phyloP scores from a whole-genome alignment of 306 rosid species.

The Cotoneaster glaucophyllus region DNA sequence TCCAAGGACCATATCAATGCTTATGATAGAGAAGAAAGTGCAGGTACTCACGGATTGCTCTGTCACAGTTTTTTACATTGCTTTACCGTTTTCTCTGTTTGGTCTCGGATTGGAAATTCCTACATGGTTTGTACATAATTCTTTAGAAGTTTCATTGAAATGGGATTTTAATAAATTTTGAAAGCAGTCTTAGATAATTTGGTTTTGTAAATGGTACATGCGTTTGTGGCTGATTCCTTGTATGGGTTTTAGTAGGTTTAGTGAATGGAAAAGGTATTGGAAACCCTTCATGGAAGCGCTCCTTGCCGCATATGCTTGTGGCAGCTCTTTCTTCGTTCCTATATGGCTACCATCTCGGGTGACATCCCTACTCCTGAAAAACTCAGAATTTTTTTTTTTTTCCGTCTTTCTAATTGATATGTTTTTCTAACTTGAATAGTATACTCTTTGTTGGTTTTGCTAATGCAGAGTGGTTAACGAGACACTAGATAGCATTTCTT shows the following conservation, averaged over 20 bases:
- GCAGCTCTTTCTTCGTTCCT: slow-evolving; percentile 69
- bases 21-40: slow-evolving; percentile 41
- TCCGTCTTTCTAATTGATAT: not conserved
- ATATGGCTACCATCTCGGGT: slow-evolving; percentile 88
- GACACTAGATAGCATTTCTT: slow-evolving; percentile 76
- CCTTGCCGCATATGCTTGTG: slow-evolving; percentile 58
- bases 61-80: not conserved
- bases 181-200: not conserved
- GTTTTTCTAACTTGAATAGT: not conserved
- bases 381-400: slow-evolving; percentile 1
- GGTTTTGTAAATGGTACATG: slow-evolving; percentile 17
- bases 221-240: slow-evolving; percentile 18
- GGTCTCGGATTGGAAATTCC: not conserved
- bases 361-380: slow-evolving; percentile 17
- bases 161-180: not conserved
- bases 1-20: slow-evolving; percentile 36
- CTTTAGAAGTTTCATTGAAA: not conserved
- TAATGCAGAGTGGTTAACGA: slow-evolving; percentile 76
- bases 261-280: slow-evolving; percentile 38
- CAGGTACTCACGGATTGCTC: slow-evolving; percentile 33
- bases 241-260: slow-evolving; percentile 28
- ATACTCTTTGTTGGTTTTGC: slow-evolving; percentile 19
- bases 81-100: not conserved
- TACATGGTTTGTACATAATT: not conserved
- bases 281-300: slow-evolving; percentile 54